Percentiles rank a stretch among this genome's conserved stretches.
phyloP scores from a whole-genome alignment of 345 rosid genomes.

The Anacardium occidentale region DNA sequence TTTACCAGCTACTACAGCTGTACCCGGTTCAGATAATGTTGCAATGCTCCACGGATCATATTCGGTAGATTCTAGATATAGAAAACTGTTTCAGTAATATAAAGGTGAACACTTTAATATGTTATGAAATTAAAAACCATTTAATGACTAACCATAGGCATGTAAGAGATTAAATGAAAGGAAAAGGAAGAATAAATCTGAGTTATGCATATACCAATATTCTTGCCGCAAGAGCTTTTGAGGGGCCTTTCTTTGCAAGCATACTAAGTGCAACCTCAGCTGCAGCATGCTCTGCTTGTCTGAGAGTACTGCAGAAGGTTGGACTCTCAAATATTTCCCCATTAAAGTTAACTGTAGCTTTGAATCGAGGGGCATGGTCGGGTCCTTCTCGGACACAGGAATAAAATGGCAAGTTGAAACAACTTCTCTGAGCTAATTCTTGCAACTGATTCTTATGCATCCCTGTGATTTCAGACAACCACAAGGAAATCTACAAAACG shows the following conservation, averaged over 20 bases:
- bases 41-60: neutral
- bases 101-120: no score
- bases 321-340: slow-evolving; percentile 50
- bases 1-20: neutral
- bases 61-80: neutral
- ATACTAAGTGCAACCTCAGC: slow-evolving; percentile 46
- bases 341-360: slow-evolving; percentile 44
- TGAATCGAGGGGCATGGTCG: slow-evolving; percentile 53
- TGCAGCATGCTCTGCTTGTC: slow-evolving; percentile 54
- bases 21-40: neutral
- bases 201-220: slow-evolving; percentile 31
- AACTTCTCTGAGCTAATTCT: slow-evolving; percentile 50
- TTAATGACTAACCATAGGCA: neutral
- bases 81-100: neutral
- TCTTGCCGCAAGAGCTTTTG: slow-evolving; percentile 40
- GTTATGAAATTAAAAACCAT: neutral
- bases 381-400: slow-evolving; percentile 47
- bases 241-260: slow-evolving; percentile 43
- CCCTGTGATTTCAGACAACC: slow-evolving; percentile 19
- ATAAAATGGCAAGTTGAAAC: slow-evolving; percentile 50
- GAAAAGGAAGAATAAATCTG: neutral
- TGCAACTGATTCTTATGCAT: slow-evolving; percentile 52
- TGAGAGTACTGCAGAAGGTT: slow-evolving; percentile 40
- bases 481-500: slow-evolving; percentile 11
- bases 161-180: neutral